These are phyloP conservation scores for Psilocybe azurescens DNA, from an alignment of 768 basidiomycete genomes.

Conservation along the genomic window DNA sequence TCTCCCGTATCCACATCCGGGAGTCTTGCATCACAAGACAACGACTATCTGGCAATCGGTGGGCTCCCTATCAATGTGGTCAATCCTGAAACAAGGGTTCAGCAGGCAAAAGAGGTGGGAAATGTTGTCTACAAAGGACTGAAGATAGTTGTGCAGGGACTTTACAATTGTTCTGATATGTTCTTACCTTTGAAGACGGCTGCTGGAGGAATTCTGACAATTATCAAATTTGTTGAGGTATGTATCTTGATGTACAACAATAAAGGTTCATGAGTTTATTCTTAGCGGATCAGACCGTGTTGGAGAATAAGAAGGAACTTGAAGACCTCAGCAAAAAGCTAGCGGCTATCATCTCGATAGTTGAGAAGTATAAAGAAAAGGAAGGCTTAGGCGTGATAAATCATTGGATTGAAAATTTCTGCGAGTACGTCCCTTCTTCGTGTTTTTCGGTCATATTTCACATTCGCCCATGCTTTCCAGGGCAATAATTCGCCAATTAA, in stretches of 20 bases:
- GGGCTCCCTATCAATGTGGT: not conserved
- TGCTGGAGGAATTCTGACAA: constrained; percentile 1
- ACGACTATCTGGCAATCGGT: constrained; percentile 7
- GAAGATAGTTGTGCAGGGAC: constrained; percentile 2
- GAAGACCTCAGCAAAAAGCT: constrained; percentile 10
- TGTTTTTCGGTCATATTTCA: not conserved
- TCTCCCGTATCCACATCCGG: too few relatives aligned
- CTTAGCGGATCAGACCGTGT: not conserved
- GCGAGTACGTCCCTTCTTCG: constrained; percentile 1
- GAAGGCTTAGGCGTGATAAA: not conserved
- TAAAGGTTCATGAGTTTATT: not conserved
- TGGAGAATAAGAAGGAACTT: constrained; percentile 8
- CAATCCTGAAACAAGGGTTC: not conserved
- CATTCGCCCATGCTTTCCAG: not conserved
- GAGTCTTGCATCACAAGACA: not conserved
- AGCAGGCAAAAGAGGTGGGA: not conserved
- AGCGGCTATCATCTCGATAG: not conserved
- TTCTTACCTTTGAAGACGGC: constrained; percentile 15
- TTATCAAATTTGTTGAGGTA: constrained; percentile 11
- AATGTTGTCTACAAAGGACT: constrained; percentile 13
- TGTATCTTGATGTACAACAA: not conserved
- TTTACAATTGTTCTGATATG: constrained; percentile 12
- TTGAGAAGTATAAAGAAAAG: constrained; percentile 9
- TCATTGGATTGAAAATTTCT: constrained; percentile 2
- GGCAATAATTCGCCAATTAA: not conserved